These are phyloP conservation scores for Coffea canephora DNA, from an alignment of 257 asterid genomes.

Conservation along the genomic window DNA sequence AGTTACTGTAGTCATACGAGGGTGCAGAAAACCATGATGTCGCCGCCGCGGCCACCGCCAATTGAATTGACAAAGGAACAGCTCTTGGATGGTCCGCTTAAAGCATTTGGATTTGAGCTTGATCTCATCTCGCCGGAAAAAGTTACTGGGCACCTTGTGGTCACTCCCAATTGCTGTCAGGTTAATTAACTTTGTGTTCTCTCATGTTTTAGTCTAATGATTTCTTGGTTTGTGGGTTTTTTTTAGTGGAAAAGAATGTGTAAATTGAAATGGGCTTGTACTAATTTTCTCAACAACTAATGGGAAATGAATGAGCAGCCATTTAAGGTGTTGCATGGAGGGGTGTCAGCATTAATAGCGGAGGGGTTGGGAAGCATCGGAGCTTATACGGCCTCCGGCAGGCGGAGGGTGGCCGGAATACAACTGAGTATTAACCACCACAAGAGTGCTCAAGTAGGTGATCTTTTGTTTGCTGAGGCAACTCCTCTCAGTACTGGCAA, in stretches of 20 bases:
- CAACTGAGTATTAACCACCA: constrained; percentile 11
- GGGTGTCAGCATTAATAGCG: constrained; percentile 22
- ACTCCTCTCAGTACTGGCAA: constrained; percentile 11
- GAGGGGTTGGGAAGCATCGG: constrained; percentile 18
- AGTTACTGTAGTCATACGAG: background rate
- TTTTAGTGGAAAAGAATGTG: background rate
- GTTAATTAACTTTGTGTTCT: background rate
- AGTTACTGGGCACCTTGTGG: constrained; percentile 4
- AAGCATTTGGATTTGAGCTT: constrained; percentile 4
- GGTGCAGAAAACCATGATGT: background rate
- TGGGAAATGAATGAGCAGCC: background rate
- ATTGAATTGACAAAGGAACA: background rate
- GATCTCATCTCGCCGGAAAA: constrained; percentile 2
- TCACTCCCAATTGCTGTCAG: constrained; percentile 16
- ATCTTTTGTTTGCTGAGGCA: constrained; percentile 5
- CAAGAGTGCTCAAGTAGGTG: constrained; percentile 13
- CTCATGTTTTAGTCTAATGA: background rate
- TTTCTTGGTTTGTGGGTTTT: background rate
- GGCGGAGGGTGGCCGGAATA: constrained; percentile 8
- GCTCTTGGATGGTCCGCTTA: constrained; percentile 11
- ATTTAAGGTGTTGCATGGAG: constrained; percentile 13
- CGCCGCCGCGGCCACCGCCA: constrained; percentile 1
- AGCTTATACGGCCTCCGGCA: constrained; percentile 9
- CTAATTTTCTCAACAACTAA: background rate
- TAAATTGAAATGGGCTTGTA: background rate